A percentile compares a stretch with the other conserved stretches of the same genome.
Evolutionary conservation across 768 basidiomycete genomes (phyloP).

Genomic region (Cystobasidium ongulense): DNA sequence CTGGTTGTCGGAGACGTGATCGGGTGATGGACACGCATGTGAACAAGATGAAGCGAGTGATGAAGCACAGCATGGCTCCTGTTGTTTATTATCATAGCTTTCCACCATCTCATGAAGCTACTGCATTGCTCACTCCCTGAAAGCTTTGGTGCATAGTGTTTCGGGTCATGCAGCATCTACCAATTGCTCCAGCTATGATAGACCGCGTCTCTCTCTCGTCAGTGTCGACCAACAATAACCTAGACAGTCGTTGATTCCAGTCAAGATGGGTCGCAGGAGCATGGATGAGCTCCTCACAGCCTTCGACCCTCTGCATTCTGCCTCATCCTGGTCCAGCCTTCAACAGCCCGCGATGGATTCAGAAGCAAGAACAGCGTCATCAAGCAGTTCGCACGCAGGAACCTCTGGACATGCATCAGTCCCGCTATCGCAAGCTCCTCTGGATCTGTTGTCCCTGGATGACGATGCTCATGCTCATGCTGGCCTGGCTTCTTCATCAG

Average conservation of each 20-base stretch:
- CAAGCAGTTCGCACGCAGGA: neutral
- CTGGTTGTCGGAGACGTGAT: too few species aligned
- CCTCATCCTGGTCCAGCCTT: neutral
- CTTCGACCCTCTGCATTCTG: conserved; percentile 17
- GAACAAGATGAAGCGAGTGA: too few species aligned
- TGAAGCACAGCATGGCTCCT: neutral
- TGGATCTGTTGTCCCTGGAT: conserved; percentile 12
- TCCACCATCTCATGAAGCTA: too few species aligned
- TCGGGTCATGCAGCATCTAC: too few species aligned
- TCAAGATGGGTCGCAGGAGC: conserved; percentile 6
- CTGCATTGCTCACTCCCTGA: too few species aligned
- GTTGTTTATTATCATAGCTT: too few species aligned
- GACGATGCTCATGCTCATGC: neutral
- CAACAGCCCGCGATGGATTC: too few species aligned
- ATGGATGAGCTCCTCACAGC: conserved; percentile 27
- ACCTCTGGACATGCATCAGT: neutral
- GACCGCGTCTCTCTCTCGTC: too few species aligned
- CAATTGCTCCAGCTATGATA: too few species aligned
- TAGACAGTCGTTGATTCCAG: too few species aligned
- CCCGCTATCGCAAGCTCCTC: neutral
- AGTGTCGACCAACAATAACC: neutral
- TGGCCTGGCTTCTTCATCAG: conserved; percentile 4
- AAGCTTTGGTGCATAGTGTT: too few species aligned
- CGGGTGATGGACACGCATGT: too few species aligned
- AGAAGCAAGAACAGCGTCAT: neutral